Evolutionary conservation across 495 filamentous ascomycete species (phyloP).

Genomic region (Tuber melanosporum): DNA sequence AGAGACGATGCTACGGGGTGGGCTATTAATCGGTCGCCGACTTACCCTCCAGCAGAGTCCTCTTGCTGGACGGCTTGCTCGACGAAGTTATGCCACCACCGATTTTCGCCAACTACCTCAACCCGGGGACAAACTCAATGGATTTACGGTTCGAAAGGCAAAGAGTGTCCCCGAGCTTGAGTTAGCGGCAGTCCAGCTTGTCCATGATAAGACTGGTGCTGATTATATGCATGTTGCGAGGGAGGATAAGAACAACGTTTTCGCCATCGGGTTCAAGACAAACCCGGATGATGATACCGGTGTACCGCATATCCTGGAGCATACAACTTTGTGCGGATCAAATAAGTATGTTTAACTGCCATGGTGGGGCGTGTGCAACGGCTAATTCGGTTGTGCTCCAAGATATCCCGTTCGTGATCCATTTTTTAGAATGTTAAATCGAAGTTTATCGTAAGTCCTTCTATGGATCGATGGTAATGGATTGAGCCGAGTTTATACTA

Average conservation of each 20-base stretch:
- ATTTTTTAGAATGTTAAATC: conserved; percentile 99
- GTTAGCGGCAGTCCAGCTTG: conserved; percentile 78
- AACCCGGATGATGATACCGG: conserved; percentile 95
- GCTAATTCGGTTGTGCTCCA: conserved; percentile 21
- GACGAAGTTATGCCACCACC: conserved; percentile 50
- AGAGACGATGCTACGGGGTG: conserved; percentile 33
- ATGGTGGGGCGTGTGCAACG: conserved; percentile 5
- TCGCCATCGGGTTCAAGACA: conserved; percentile 97
- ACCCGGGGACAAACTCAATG: conserved; percentile 77
- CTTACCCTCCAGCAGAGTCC: conserved; percentile 12
- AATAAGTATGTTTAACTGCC: conserved; percentile 60
- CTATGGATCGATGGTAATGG: background rate
- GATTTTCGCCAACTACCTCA: conserved; percentile 65
- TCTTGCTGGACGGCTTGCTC: conserved; percentile 3
- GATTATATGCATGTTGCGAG: conserved; percentile 92
- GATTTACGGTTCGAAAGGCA: conserved; percentile 79
- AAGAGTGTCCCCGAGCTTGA: conserved; percentile 93
- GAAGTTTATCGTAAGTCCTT: conserved; percentile 62
- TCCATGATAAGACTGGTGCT: conserved; percentile 87
- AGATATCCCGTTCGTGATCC: conserved; percentile 95
- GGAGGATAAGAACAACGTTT: conserved; percentile 97
- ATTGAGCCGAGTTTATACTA: background rate
- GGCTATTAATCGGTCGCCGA: conserved; percentile 23
- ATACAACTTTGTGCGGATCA: conserved; percentile 94
- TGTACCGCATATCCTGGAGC: conserved; percentile 94